Evolutionary conservation across 495 filamentous ascomycete species (phyloP).

Genomic region (Hypoxylon lenormandii): DNA sequence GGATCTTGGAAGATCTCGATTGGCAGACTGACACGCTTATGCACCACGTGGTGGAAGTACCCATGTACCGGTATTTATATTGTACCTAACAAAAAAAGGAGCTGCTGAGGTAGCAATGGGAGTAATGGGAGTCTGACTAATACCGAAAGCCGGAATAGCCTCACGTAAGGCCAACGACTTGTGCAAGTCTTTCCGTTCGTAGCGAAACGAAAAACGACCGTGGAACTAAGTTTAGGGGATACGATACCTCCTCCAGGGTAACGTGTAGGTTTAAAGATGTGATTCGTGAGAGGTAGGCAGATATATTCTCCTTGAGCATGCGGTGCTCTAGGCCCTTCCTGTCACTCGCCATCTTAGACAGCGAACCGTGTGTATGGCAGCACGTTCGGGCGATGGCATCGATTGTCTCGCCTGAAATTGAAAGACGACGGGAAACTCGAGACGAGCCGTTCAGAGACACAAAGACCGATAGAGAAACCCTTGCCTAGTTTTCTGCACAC

Average conservation of each 20-base stretch:
- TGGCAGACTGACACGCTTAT: slow-evolving; percentile 39
- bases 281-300: background rate
- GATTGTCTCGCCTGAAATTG: slow-evolving; percentile 22
- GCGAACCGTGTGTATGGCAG: slow-evolving; percentile 10
- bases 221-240: no score
- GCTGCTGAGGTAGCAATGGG: background rate
- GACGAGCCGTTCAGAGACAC: slow-evolving; percentile 29
- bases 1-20: slow-evolving; percentile 48
- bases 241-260: no score
- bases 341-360: slow-evolving; percentile 41
- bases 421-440: slow-evolving; percentile 28
- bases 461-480: background rate
- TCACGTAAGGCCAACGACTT: background rate
- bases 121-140: slow-evolving; percentile 1
- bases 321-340: slow-evolving; percentile 12
- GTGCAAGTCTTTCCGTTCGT: no score
- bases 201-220: no score
- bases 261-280: background rate
- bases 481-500: slow-evolving; percentile 1
- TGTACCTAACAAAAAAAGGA: background rate
- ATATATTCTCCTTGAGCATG: no score
- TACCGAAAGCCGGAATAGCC: background rate
- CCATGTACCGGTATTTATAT: slow-evolving; percentile 12
- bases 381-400: slow-evolving; percentile 41
- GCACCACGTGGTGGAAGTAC: slow-evolving; percentile 43